Percentiles rank a stretch among this genome's conserved stretches.
phyloP scores from a whole-genome alignment of 306 rosid genomes.

The Cucumis sativus region DNA sequence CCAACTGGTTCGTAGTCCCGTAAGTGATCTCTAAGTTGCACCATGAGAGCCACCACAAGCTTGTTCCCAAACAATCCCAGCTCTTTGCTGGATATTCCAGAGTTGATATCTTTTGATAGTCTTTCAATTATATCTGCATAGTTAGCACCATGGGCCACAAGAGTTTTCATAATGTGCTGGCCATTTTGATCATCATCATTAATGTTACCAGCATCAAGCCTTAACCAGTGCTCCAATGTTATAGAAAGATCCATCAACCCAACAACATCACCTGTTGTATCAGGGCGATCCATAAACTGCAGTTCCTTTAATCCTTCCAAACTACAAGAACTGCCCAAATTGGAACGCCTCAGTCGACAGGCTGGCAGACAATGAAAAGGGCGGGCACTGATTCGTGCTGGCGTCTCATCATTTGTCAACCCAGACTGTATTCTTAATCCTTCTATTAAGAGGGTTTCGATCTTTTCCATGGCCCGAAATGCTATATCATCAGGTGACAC shows the following conservation, averaged over 20 bases:
- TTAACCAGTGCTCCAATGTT: constrained; percentile 57
- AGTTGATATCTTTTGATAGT: constrained; percentile 15
- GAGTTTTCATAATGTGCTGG: constrained; percentile 24
- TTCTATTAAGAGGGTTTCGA: constrained; percentile 49
- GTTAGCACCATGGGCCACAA: constrained; percentile 42
- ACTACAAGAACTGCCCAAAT: constrained; percentile 2
- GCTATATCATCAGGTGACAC: constrained; percentile 36
- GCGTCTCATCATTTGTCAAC: constrained; percentile 35
- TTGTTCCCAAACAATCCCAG: constrained; percentile 43
- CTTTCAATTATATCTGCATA: constrained; percentile 25
- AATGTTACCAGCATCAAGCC: constrained; percentile 50
- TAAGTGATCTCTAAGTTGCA: constrained; percentile 58
- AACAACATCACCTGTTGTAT: constrained; percentile 10
- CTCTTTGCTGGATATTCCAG: constrained; percentile 10
- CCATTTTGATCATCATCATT: constrained; percentile 26
- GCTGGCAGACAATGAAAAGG: constrained; percentile 1
- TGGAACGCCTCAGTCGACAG: constrained; percentile 10
- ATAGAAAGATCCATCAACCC: constrained; percentile 42
- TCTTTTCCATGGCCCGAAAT: constrained; percentile 28
- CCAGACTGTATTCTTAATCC: constrained; percentile 63
- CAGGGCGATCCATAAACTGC: constrained; percentile 6
- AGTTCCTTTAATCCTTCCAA: constrained; percentile 17
- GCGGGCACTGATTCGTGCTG: constrained; percentile 27
- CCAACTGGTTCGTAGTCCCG: constrained; percentile 61
- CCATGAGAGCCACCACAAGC: constrained; percentile 33